Evolutionary conservation across 2,329 filamentous ascomycete genomes (phyloP), one percentile per base, ranked within the genome.

Genomic region (Alternaria dauci): DNA sequence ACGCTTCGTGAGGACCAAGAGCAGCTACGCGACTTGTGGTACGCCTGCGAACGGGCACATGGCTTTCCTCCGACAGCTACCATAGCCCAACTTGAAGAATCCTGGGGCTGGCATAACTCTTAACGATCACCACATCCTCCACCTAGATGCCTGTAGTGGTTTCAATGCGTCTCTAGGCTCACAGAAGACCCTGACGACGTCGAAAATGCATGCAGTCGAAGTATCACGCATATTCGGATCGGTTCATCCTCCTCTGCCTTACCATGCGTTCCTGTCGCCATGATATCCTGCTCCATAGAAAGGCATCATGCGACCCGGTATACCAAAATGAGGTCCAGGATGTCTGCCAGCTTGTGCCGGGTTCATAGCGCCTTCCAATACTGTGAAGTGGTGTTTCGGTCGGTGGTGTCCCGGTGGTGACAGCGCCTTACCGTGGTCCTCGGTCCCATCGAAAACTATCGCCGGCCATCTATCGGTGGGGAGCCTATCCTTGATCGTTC

Each of bases 51-150:
- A 62, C 61, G 68, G 39, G 61, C 67, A 6, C 75, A 77, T 58
- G 75, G 74, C 3, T 77, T 77, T 54, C 75, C 75, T 39, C 74
- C 75, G 12, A 76, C 74, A 23, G 62, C 73, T 16, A 71, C 72
- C 11, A 71, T 73, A 9, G 59, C 65, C 20, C 75, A 76, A 36
- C 68, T 77, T 3, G 75, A 77, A 42, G 73, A 77, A n/a, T 75
- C 75, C 12, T 77, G 75, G 75, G 73, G 74, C 5, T 76, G 74
- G 74, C 55, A 68, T 14, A 55, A 54, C 48, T 34, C 36, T 11
- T 63, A 39, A 65, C 23, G 44, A 14, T 38, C 18, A 8, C 8
- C 4, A 25, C 16, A 32, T 32, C 8, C 2, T 32, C 16, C n/a
- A 25, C 32, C 23, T 30, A 16, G 14, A 50, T 5, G 3, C 14